Evolutionary conservation across 306 rosid genomes (phyloP), one percentile per base, ranked within the genome.

Genomic region (Gleditsia sinensis): DNA sequence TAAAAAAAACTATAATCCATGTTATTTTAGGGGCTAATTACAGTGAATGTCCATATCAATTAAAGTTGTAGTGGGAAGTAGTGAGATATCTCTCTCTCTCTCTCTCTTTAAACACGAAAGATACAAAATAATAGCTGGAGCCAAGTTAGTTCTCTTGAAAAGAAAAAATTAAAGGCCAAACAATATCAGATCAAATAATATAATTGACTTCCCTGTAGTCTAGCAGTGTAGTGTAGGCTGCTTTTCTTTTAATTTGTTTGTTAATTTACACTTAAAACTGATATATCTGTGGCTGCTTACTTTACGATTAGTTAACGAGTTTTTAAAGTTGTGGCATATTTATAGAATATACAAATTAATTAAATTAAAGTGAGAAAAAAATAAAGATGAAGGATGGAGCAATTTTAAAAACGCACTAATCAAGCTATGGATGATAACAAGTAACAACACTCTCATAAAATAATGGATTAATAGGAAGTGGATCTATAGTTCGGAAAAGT

Each of bases 51-150:
- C 59, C 59, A 20, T 23, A 21, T 53, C 33, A 23, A 12, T 40
- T 40, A 2, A 40, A 9, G 16, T 12, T 10, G 3, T 10, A 9
- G 46, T 2, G 73, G 24, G 48, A 33, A 49, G 2, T 48, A 5
- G 32, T 6, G 7, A 2, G 6, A 1, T 1, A 8, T 45, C 50
- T 45, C 17, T 45, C 17, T 8, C 32, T 24, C 59, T 17, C 60
- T 50, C 23, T 32, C 40, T 6, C 48, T 32, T 50, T 50, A 50
- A 12, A 20, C 56, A 17, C 12, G 14, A 50, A 50, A 50, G 56
- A 19, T 50, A 50, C 56, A 20, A 46, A 46, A 19, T 48, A 43
- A 67, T 46, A 67, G 72, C 72, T 67, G 72, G 42, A 67, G 8
- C 61, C 78, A 60, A 45, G 69, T 62, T 62, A 20, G 68, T 4